phyloP scores from a whole-genome alignment of 345 rosid species.

The Gynandropsis gynandra region DNA sequence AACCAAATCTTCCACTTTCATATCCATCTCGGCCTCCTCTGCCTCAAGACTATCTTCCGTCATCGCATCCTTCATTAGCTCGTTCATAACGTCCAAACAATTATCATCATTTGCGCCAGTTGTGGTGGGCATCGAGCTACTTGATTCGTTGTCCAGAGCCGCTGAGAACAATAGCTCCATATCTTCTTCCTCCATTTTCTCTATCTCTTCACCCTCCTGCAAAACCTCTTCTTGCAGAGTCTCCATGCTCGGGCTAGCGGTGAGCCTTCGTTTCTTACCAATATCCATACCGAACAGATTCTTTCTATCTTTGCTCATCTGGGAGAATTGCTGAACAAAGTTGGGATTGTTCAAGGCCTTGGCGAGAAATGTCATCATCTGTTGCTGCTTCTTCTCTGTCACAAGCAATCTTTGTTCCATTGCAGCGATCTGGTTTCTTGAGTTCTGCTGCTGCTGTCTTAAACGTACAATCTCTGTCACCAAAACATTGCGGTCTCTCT shows the following conservation, averaged over 20 bases:
- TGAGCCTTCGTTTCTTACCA: constrained; percentile 54
- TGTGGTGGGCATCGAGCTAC: constrained; percentile 23
- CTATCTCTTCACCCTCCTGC: constrained; percentile 13
- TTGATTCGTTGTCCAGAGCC: constrained; percentile 42
- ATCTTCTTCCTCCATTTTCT: constrained; percentile 28
- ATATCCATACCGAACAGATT: constrained; percentile 30
- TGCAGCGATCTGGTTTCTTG: constrained; percentile 35
- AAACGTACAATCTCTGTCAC: constrained; percentile 49
- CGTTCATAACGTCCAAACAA: constrained; percentile 36
- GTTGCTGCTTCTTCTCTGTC: constrained; percentile 69
- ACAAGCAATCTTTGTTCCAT: constrained; percentile 46
- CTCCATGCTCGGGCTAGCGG: constrained; percentile 42
- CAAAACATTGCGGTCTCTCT: constrained; percentile 48
- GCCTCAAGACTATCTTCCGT: constrained; percentile 40
- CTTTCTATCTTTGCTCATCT: constrained; percentile 32
- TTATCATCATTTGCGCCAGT: constrained; percentile 24
- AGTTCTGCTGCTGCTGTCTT: constrained; percentile 65
- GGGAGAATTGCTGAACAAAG: constrained; percentile 43
- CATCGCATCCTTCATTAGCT: constrained; percentile 47
- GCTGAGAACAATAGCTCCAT: constrained; percentile 46
- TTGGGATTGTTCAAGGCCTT: constrained; percentile 51
- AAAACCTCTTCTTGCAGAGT: constrained; percentile 30
- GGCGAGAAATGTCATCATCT: constrained; percentile 67
- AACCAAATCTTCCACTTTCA: constrained; percentile 48
- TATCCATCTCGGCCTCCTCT: constrained; percentile 39